Evolutionary conservation across 1,284 basidiomycete genomes (phyloP), one percentile per base, ranked within the genome.

Genomic region (Fomes fomentarius): DNA sequence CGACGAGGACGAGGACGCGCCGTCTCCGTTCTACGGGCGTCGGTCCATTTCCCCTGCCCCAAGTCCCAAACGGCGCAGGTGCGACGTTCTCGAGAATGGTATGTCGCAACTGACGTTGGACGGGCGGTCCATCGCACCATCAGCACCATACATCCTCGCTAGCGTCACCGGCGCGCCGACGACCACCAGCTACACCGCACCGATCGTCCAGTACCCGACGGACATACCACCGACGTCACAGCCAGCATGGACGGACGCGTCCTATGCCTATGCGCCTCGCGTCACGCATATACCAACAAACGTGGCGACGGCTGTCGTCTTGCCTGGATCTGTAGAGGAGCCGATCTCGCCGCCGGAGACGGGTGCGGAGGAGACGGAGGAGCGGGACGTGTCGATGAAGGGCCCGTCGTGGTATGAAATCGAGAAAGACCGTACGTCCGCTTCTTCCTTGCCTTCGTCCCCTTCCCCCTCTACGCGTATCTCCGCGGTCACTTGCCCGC

Each of bases 391-490:
- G 8, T 79, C 76, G 47, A 90, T 89, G 87, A 81, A 76, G 54
- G 64, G 69, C 3, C 76, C 76, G 11, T 81, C 82, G 17, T 87
- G 84, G 83, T 88, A 86, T 62, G 85, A 90, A 63, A 77, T 81
- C 8, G 86, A 87, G 64, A 84, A 80, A 61, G 83, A 88, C 66
- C 79, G 85, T 87, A 69, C 64, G 84, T 80, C 41, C 41, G 41
- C 46, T 43, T 40, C 47, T 43, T 80, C 45, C 47, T 46, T 47
- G 34, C 37, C 40, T 26, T 26, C 50, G 24, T 5, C 38, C 39
- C 54, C 41, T 11, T 54, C 50, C n/a, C 12, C 45, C 48, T 17
- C 47, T n/a, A n/a, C n/a, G n/a, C n/a, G n/a, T n/a, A 30, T 6
- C 28, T 30, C 28, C 12, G 28, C 28, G 6, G 6, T 30, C 28